Evolutionary conservation across 805 yeast species (phyloP), one percentile per base, ranked within the genome.

Genomic region (Barnettozyma sucrosica): DNA sequence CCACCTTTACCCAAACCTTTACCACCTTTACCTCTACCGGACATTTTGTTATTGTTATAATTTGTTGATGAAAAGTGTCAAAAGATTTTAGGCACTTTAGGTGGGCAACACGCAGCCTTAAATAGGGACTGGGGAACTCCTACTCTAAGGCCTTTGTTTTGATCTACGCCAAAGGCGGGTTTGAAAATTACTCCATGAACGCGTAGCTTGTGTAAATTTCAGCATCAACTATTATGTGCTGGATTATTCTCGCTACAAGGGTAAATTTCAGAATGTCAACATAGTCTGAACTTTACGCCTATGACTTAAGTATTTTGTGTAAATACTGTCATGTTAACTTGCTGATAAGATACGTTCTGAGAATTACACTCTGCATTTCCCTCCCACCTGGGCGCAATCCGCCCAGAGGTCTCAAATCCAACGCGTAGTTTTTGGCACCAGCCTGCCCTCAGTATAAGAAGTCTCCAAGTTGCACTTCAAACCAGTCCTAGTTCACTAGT

Each of bases 1-100:
- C 99, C 99, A 78, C 97, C 98, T 80, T 93, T 93, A 69, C 99
- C 99, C 66, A 93, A 82, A 78, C 99, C 99, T 87, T 93, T 93
- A 70, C 98, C 99, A 71, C 98, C 98, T 89, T 93, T 92, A 69
- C 99, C 99, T 83, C 97, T 90, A 74, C 98, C 97, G 72, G 97
- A 89, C 97, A 89, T 89, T 26, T 43, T 69, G 57, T 78, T 60
- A 44, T 58, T 54, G 43, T 58, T 54, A 56, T 61, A 57, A 49
- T 59, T 54, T 56, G 52, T 51, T 53, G 53, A 42, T 41, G 33
- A 21, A 18, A 28, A 34, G 6, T 13, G n/a, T 13, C 32, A 13
- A 28, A 28, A 28, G 3, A 4, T 5, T 4, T 28, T 28, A 3
- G 3, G 7, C 14, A 8, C 32, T 28, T 28, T 28, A n/a, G 16